These are phyloP conservation scores for Boletus reticuloceps DNA, from an alignment of 768 basidiomycete species.

Conservation along the genomic window DNA sequence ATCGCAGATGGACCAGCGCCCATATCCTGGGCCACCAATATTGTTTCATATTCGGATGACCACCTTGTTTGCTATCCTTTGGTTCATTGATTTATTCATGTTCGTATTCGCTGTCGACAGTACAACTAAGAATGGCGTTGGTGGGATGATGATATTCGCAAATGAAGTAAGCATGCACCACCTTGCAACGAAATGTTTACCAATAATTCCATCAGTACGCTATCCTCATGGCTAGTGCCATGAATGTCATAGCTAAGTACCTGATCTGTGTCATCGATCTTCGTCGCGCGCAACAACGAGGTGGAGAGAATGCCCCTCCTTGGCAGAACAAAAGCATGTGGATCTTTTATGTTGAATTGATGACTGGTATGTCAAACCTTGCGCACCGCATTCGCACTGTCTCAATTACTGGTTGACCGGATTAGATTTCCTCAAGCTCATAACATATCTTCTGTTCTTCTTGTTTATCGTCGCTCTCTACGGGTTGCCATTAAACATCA, in stretches of 20 bases:
- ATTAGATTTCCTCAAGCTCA: conserved; percentile 88
- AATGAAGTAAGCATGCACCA: conserved; percentile 65
- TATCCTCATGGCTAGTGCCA: conserved; percentile 77
- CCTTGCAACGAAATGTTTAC: conserved; percentile 1
- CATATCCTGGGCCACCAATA: conserved; percentile 78
- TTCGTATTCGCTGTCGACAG: conserved; percentile 79
- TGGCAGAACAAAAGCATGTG: conserved; percentile 99
- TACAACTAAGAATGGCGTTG: conserved; percentile 74
- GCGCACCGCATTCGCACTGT: not conserved
- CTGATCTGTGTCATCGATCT: conserved; percentile 78
- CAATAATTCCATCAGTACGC: conserved; percentile 61
- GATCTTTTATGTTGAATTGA: conserved; percentile 90
- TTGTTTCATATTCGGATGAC: conserved; percentile 87
- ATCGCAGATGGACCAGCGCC: conserved; percentile 95
- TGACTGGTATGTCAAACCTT: conserved; percentile 61
- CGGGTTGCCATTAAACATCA: conserved; percentile 92
- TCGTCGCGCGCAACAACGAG: conserved; percentile 69
- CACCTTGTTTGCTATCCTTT: conserved; percentile 69
- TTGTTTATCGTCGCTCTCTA: conserved; percentile 91
- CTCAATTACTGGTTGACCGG: conserved; percentile 6
- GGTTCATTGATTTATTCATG: conserved; percentile 72
- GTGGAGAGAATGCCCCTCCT: conserved; percentile 81
- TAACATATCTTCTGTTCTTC: conserved; percentile 93
- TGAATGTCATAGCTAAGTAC: conserved; percentile 82
- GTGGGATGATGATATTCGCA: conserved; percentile 92